Percentiles rank a stretch among this genome's conserved stretches.
Conservation (phyloP, 2,329 filamentous ascomycete species). For the Stagonosporopsis rhizophila region DNA sequence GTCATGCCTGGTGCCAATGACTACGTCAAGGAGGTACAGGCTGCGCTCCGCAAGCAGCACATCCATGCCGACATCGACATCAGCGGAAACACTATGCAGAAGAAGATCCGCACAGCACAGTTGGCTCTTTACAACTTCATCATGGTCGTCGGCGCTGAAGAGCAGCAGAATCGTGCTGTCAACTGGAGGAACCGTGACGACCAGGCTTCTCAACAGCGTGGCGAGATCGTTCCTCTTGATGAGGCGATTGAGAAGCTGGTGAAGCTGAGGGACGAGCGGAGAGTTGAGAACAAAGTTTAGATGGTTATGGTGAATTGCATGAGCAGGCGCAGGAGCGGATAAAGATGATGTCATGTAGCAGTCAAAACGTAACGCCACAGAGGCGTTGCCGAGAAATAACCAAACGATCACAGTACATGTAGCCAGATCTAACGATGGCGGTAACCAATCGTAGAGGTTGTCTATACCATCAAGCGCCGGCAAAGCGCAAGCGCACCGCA, state of each 20-base stretch:
- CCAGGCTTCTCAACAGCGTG: conserved; percentile 66
- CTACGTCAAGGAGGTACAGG: conserved; percentile 76
- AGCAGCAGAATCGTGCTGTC: conserved; percentile 65
- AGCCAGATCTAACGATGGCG: not conserved
- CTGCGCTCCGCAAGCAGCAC: conserved; percentile 69
- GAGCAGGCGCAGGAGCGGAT: conserved; percentile 6
- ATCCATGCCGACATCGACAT: conserved; percentile 77
- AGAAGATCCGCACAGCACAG: conserved; percentile 87
- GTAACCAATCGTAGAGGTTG: not conserved
- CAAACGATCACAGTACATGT: not conserved
- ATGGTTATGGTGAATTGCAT: not conserved
- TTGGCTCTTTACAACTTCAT: conserved; percentile 85
- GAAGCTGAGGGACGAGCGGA: conserved; percentile 54
- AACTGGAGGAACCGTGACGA: conserved; percentile 72
- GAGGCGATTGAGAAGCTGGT: conserved; percentile 63
- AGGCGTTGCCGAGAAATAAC: not conserved
- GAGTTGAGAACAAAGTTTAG: conserved; percentile 42
- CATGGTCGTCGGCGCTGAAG: conserved; percentile 71
- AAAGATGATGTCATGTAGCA: conserved; percentile 7
- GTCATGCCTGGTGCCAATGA: conserved; percentile 75
- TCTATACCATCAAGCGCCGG: not conserved
- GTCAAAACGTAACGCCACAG: not conserved
- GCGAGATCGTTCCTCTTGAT: conserved; percentile 66
- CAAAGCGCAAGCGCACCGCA: not conserved
- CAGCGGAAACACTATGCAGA: conserved; percentile 81